Evolutionary conservation across 441 rosid genomes (phyloP).

Genomic region (Flueggea neowawraea): DNA sequence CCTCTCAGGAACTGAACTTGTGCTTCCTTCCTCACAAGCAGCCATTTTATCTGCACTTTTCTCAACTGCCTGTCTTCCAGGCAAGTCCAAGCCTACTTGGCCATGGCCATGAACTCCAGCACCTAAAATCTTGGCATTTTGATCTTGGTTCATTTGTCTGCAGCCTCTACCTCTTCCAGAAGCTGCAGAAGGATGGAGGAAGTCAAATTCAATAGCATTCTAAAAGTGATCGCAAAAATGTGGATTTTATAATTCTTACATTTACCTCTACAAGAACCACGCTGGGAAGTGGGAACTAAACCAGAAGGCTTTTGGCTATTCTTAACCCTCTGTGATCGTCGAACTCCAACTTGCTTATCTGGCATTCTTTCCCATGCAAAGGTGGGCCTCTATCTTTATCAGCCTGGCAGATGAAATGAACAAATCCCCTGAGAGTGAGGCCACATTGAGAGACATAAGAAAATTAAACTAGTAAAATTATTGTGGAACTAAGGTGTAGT

Average conservation of each 20-base stretch:
- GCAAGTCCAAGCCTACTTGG: constrained; percentile 26
- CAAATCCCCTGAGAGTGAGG: constrained; percentile 4
- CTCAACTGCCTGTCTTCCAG: constrained; percentile 27
- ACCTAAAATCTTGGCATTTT: constrained; percentile 27
- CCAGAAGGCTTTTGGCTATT: constrained; percentile 35
- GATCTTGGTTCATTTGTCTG: constrained; percentile 36
- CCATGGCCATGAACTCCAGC: constrained; percentile 30
- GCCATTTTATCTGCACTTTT: constrained; percentile 44
- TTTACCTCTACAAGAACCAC: constrained; percentile 37
- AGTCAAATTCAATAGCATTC: constrained; percentile 10
- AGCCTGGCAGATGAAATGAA: constrained; percentile 7
- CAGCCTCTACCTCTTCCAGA: constrained; percentile 44
- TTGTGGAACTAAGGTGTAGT: background rate
- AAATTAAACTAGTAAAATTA: background rate
- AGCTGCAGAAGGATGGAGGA: constrained; percentile 15
- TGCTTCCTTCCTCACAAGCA: constrained; percentile 48
- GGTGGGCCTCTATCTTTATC: constrained; percentile 14
- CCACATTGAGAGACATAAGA: background rate
- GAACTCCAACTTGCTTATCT: constrained; percentile 39
- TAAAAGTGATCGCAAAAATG: constrained; percentile 9
- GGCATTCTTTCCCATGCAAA: constrained; percentile 45
- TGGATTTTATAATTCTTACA: background rate
- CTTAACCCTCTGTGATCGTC: constrained; percentile 41
- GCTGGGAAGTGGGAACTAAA: constrained; percentile 27
- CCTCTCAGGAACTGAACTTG: constrained; percentile 59